Conservation (phyloP, 352 stramenopile genomes). For the Globisporangium viniferum region DNA sequence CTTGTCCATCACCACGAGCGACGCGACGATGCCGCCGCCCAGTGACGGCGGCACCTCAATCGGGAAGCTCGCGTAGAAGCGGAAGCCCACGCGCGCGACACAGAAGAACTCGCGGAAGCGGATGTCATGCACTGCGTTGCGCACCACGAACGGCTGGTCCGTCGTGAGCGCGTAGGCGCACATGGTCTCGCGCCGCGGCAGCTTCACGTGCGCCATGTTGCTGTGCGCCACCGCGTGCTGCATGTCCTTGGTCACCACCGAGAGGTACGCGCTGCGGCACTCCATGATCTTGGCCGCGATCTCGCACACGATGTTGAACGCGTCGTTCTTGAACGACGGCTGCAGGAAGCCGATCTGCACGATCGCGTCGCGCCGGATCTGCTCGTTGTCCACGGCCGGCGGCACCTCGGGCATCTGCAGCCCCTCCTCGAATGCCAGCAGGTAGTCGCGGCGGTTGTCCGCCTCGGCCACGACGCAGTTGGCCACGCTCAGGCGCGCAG, state of each 20-base stretch:
- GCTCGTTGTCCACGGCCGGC: constrained; percentile 18
- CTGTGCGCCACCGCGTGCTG: constrained; percentile 28
- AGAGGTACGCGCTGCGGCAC: constrained; percentile 26
- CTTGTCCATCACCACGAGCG: constrained; percentile 31
- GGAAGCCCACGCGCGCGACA: constrained; percentile 24
- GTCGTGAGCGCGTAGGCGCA: constrained; percentile 33
- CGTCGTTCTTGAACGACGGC: constrained; percentile 12
- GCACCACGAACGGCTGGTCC: constrained; percentile 31
- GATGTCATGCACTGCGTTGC: constrained; percentile 29
- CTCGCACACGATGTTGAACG: constrained; percentile 28
- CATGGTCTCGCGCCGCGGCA: constrained; percentile 29
- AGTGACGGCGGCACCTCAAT: constrained; percentile 24
- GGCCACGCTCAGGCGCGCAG: constrained; percentile 15
- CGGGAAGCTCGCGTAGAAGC: constrained; percentile 38
- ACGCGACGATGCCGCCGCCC: constrained; percentile 28
- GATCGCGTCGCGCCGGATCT: constrained; percentile 26
- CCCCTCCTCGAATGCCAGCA: constrained; percentile 32
- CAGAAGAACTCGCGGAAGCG: constrained; percentile 39
- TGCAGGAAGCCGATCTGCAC: constrained; percentile 22
- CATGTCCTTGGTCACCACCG: constrained; percentile 28
- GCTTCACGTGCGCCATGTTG: constrained; percentile 27
- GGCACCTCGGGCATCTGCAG: constrained; percentile 26
- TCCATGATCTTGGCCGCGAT: constrained; percentile 35
- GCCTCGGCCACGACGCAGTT: constrained; percentile 24
- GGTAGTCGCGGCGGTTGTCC: constrained; percentile 22